Conservation (phyloP, 2,329 filamentous ascomycete genomes). For the Aspergillus pseudonomiae region DNA sequence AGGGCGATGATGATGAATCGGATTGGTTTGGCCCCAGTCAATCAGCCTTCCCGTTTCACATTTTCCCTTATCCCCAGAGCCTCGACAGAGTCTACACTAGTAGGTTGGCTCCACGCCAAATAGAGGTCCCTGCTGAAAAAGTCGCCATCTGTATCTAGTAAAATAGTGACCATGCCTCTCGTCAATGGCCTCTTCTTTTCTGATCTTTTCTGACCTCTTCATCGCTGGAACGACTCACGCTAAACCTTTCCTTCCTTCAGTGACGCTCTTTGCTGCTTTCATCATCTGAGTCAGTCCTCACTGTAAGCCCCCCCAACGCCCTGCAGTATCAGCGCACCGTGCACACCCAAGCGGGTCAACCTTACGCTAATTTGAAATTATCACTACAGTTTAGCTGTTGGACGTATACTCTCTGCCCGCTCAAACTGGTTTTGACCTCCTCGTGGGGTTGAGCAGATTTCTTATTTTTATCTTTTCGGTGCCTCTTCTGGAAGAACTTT, state of each 20-base stretch:
- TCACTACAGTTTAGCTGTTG: conserved; percentile 8
- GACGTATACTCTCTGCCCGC: conserved; percentile 7
- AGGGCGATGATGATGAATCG: conserved; percentile 11
- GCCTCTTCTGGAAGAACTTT: conserved; percentile 21
- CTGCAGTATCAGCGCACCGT: conserved; percentile 18
- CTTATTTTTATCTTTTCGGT: conserved; percentile 7
- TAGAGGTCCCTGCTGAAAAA: conserved; percentile 19
- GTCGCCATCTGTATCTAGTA: conserved; percentile 23
- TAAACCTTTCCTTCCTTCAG: conserved; percentile 5
- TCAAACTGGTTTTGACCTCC: conserved; percentile 10
- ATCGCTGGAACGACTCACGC: not conserved
- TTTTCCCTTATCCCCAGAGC: conserved; percentile 16
- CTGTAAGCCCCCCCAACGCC: conserved; percentile 2
- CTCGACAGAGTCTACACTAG: conserved; percentile 6
- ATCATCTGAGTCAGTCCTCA: not conserved
- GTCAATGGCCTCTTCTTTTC: not conserved
- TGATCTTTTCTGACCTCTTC: not conserved
- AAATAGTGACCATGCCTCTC: conserved; percentile 15
- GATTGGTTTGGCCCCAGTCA: conserved; percentile 15
- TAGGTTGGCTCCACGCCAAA: conserved; percentile 15
- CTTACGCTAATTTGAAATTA: conserved; percentile 13
- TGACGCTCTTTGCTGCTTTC: conserved; percentile 3
- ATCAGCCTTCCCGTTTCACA: conserved; percentile 19
- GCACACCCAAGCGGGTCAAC: conserved; percentile 21
- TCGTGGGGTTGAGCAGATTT: conserved; percentile 15